Percentiles rank a stretch among this genome's conserved stretches.
Conservation (phyloP, 345 rosid genomes). For the Syzygium aromaticum region DNA sequence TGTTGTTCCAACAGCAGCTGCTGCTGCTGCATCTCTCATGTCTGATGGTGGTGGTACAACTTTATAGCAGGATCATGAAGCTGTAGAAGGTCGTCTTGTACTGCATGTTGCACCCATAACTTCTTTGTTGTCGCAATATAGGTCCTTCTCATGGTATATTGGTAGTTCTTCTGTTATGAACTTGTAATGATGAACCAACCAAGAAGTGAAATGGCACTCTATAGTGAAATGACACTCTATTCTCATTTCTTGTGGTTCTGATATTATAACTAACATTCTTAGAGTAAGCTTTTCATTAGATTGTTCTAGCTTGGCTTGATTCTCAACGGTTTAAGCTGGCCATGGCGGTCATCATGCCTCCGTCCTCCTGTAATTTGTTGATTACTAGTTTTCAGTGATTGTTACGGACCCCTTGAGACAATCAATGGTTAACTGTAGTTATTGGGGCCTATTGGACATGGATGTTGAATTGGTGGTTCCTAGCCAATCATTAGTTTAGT, state of each 20-base stretch:
- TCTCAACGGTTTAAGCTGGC: background rate
- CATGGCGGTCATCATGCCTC: background rate
- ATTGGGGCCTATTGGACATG: background rate
- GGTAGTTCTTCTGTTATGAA: background rate
- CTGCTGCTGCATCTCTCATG: constrained; percentile 94
- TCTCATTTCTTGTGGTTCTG: background rate
- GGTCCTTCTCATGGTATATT: background rate
- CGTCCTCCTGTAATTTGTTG: background rate
- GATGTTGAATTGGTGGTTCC: background rate
- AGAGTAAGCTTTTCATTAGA: background rate
- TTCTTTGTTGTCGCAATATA: background rate
- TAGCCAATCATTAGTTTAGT: background rate
- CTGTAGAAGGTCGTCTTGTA: background rate
- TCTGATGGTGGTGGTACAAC: constrained; percentile 95
- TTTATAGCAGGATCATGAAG: constrained; percentile 10
- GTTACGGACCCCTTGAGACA: background rate
- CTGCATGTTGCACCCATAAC: background rate
- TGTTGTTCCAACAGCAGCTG: constrained; percentile 95
- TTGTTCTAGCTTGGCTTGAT: background rate
- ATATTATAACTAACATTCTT: background rate
- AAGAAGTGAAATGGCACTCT: background rate
- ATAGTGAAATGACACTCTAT: background rate
- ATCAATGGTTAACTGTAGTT: background rate
- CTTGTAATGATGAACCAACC: background rate
- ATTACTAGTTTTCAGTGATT: background rate